Percentiles rank a stretch among this genome's conserved stretches.
These are phyloP conservation scores for Pleurotus pulmonarius DNA, from an alignment of 768 basidiomycete species.

Conservation along the genomic window DNA sequence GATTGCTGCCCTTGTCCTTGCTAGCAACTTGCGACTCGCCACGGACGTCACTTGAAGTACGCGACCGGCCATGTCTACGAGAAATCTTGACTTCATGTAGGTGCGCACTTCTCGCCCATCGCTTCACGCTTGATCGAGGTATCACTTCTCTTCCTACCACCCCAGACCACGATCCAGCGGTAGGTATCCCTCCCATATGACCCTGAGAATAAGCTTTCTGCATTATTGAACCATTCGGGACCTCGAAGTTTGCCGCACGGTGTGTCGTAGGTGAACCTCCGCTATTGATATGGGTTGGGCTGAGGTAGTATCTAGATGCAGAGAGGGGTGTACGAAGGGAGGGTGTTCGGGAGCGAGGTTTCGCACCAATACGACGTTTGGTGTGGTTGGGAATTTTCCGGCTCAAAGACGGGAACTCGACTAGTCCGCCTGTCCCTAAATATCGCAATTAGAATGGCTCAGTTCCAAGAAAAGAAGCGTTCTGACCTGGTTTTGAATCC, in stretches of 20 bases:
- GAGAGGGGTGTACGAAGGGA: slow-evolving; percentile 19
- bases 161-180: slow-evolving; percentile 5
- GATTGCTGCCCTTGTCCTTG: not conserved
- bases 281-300: no score
- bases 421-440: slow-evolving; percentile 10
- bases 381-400: slow-evolving; percentile 2
- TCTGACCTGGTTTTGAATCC: slow-evolving; percentile 8
- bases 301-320: not conserved
- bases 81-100: slow-evolving; percentile 10
- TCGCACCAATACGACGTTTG: slow-evolving; percentile 6
- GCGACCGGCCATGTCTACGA: not conserved
- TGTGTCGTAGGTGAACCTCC: no score
- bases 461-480: not conserved
- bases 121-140: slow-evolving; percentile 9
- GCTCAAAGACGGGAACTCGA: slow-evolving; percentile 12
- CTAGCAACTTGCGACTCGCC: not conserved
- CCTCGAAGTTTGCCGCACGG: no score
- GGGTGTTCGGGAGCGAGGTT: slow-evolving; percentile 24
- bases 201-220: slow-evolving; percentile 6
- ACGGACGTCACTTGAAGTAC: not conserved
- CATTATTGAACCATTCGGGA: not conserved
- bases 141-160: not conserved
- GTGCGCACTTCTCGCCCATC: slow-evolving; percentile 14
- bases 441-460: not conserved
- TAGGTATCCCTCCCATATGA: not conserved